Evolutionary conservation across 2,329 filamentous ascomycete genomes (phyloP), one percentile per base, ranked within the genome.

Genomic region (Alternaria gansuensis): DNA sequence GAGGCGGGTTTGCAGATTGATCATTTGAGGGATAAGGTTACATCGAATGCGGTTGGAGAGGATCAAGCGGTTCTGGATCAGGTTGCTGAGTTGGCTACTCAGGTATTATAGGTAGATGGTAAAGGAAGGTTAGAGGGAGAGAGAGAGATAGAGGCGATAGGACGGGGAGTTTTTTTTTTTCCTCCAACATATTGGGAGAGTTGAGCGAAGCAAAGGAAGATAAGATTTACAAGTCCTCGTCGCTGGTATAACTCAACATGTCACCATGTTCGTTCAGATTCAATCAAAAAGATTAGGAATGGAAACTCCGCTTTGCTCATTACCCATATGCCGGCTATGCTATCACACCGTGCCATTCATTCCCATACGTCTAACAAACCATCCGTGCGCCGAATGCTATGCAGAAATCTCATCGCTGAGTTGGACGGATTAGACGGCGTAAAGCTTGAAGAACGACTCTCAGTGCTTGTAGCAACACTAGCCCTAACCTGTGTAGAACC

Each of bases 1-100:
- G 82, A 77, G n/a, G 74, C 85, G 0, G 83, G 82, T 8, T 74
- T 78, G 68, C 82, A 83, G 70, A 84, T 88, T 9, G 81, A 86
- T 51, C 85, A 88, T 71, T 75, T 87, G 57, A 72, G 82, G 45
- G 82, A 80, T 41, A 88, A 88, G 80, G 85, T 88, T 37, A 68
- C 81, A 17, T 85, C 83, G 72, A 87, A 87, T 63, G 82, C 81
- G 3, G 81, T 79, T 1, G 75, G 80, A 10, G 84, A 86, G 73
- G 74, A 77, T 43, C 69, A 85, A 75, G 74, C 70, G 4, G 74
- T 87, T 33, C 70, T 83, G 59, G 81, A 86, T 67, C 78, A 86
- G 75, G 84, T 88, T n/a, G 37, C 40, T 2, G 13, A 44, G 33
- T 51, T 59, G 71, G 67, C 72, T 41, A 68, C 62, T 17, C 43